Evolutionary conservation across 2,329 filamentous ascomycete genomes (phyloP).

Genomic region (Aciculosporium take): DNA sequence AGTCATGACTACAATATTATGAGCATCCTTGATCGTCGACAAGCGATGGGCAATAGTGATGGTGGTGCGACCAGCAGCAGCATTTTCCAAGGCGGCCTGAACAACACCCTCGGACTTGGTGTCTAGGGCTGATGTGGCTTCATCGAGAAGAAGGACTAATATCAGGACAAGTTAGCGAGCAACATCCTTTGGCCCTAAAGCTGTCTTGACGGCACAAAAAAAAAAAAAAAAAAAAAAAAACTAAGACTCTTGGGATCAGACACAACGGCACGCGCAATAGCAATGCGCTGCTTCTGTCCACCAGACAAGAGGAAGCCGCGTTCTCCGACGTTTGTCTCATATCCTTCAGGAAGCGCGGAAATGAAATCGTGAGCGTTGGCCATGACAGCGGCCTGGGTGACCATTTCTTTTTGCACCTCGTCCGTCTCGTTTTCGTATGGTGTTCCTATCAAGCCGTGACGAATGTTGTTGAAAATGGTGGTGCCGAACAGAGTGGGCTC

Average conservation of each 20-base stretch:
- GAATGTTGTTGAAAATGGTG: conserved; percentile 80
- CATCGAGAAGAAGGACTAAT: conserved; percentile 70
- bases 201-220: too few species aligned
- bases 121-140: conserved; percentile 86
- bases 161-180: background rate
- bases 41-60: conserved; percentile 93
- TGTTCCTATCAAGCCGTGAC: conserved; percentile 81
- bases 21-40: conserved; percentile 83
- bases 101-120: conserved; percentile 92
- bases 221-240: background rate
- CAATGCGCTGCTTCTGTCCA: conserved; percentile 93
- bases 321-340: conserved; percentile 91
- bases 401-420: conserved; percentile 54
- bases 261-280: conserved; percentile 81
- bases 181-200: background rate
- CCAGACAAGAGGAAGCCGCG: conserved; percentile 84
- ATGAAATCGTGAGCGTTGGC: conserved; percentile 95
- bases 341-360: conserved; percentile 64
- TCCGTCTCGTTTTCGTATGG: conserved; percentile 50
- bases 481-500: conserved; percentile 85
- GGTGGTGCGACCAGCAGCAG: conserved; percentile 75
- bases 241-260: conserved; percentile 69
- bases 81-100: conserved; percentile 79
- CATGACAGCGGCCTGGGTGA: conserved; percentile 72
- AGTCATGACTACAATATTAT: conserved; percentile 92